A percentile compares a stretch with the other conserved stretches of the same genome.
phyloP scores from a whole-genome alignment of 495 filamentous ascomycete genomes.

The Trichocladium uniseriatum region DNA sequence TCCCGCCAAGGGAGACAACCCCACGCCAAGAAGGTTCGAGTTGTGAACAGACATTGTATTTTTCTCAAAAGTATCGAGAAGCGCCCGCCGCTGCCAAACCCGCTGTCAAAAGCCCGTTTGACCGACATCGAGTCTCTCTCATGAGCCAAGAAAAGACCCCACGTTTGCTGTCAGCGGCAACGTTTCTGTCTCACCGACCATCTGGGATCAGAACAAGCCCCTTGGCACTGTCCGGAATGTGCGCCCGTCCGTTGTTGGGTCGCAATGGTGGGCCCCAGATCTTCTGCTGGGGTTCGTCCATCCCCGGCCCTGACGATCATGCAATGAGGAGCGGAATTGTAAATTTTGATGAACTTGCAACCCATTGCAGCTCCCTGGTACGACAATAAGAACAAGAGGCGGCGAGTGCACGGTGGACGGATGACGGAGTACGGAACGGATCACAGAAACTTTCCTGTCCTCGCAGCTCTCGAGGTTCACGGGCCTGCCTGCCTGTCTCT shows the following conservation, averaged over 20 bases:
- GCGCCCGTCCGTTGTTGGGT: background rate
- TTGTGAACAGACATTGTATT: background rate
- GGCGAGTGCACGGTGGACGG: too few species aligned
- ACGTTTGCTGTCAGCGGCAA: too few species aligned
- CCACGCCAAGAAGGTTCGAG: background rate
- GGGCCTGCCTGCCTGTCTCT: too few species aligned
- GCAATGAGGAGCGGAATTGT: background rate
- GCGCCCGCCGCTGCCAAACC: too few species aligned
- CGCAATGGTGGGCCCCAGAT: conserved; percentile 2
- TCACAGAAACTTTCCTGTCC: background rate
- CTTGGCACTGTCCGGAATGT: too few species aligned
- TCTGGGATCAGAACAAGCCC: too few species aligned
- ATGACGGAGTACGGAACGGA: too few species aligned
- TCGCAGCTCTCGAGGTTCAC: too few species aligned
- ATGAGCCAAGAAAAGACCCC: too few species aligned
- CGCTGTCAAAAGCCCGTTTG: background rate
- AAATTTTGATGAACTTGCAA: background rate
- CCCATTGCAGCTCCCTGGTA: background rate
- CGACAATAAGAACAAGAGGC: background rate
- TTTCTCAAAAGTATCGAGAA: background rate
- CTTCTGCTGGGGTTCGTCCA: background rate
- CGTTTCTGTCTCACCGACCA: too few species aligned
- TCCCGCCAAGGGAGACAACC: background rate
- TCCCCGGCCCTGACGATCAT: conserved; percentile 12
- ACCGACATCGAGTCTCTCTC: too few species aligned